Evolutionary conservation across 208 protist species (phyloP), one percentile per base, ranked within the genome.

Genomic region (Wallacemonas sp.): DNA sequence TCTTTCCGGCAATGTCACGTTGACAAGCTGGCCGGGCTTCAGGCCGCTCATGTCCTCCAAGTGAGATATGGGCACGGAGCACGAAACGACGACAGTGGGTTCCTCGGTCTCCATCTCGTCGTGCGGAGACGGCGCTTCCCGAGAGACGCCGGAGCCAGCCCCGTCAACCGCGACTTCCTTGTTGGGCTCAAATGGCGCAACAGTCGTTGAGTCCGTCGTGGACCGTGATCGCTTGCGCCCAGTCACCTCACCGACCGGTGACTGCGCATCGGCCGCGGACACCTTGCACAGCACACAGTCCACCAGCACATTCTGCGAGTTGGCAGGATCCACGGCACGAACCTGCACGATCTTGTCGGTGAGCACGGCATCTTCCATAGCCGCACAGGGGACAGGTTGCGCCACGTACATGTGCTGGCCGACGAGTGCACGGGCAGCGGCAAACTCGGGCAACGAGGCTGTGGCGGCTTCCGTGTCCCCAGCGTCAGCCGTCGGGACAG

Each of bases 281-380:
- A 21, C 59, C n/a, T 44, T 73, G 54, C 48, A 41, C 9, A 81
- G 66, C 22, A 29, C 42, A 58, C 82, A 94, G 54, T 81, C 75
- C 29, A 86, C 72, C n/a, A 85, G 21, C 21, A 91, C 88, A 38
- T 73, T 68, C 21, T 74, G 68, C 2, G 84, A 61, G 8, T 64
- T 79, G 0, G 76, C 34, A 3, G 83, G 84, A 50, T 94, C 84
- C 1, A 91, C 66, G 21, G 48, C 78, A 13, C 64, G 63, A 6
- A 88, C 88, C 10, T 63, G 55, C 6, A 94, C 88, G 45, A 91
- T 72, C 50, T 85, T 85, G 71, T 94, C 88, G 9, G 75, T 81
- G 21, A 94, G 46, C 13, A 50, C 42, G 8, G 44, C 63, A 8
- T 41, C 60, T 0, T 55, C 58, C 19, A 53, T 39, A 3, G 69